Evolutionary conservation across 129 eudicot species (phyloP), one percentile per base, ranked within the genome.

Genomic region (Helianthus annuus): DNA sequence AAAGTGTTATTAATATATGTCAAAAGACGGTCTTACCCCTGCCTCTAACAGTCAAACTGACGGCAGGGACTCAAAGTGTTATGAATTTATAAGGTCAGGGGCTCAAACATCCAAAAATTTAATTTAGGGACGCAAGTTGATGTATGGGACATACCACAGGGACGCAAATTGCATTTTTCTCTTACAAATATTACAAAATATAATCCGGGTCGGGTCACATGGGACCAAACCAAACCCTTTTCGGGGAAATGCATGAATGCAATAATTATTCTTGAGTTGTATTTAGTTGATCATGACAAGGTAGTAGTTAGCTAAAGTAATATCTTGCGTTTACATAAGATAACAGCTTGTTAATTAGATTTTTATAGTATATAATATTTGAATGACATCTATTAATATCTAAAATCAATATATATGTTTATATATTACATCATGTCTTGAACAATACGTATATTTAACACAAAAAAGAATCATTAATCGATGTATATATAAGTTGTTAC

Each of bases 201-300:
- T 16, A 40, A 61, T 7, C 4, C 48, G 81, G 76, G 77, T 77
- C 67, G 76, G 81, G 67, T 70, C 81, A 78, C 81, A 77, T 77
- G 80, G 24, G 49, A 29, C 48, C 24, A 16, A 59, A 58, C 58
- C 66, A 42, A 52, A 7, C 57, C 40, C 6, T 44, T 44, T 57
- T 39, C 5, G 1, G 53, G 51, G 38, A 61, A 61, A 34, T 77
- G 32, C 60, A 77, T 69, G 48, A 48, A 69, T 61, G n/a, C 17
- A 39, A 27, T 61, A 39, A 27, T 61, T 70, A 40, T 4, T 14
- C 17, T 14, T 17, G 46, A 44, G 71, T 63, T 70, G 81, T 70
- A 70, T 70, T 53, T 51, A 17, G 27, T 78, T 63, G 64, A 69
- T 77, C 70, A 52, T 70, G 71, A 51, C 64, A 77, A 39, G 58